Base-by-base conservation (phyloP, 768 basidiomycete genomes). In the Calocera viscosa region DNA sequence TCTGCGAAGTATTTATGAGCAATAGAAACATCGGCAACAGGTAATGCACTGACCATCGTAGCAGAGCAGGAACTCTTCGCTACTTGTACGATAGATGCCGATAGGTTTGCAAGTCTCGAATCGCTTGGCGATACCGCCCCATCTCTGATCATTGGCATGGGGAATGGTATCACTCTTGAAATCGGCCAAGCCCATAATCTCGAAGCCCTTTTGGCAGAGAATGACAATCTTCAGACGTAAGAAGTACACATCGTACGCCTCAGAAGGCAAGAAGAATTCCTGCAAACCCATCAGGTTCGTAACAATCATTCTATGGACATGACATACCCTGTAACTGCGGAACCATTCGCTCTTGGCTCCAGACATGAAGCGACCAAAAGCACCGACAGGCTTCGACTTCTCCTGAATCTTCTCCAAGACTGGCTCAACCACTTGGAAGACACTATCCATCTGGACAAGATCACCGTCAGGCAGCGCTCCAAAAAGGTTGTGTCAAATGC, bases 351-450 rank as follows among this genome's bases (percentile, higher is more conserved):
- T 85, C 35, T 87, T 83, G 17, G 87, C 84, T 10, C 92, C 83
- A 74, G 92, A 84, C 19, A 89, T 87, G 28, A 90, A 82, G 68
- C 85, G 84, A 10, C 88, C 82, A 66, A 91, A 80, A 5, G 87
- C 86, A 43, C 83, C 83, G 1, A 88, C 86, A 0, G 84, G 84
- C 72, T 85, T 87, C 33, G 83, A 80, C 72, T 85, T 82, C 75
- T 90, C 90, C 65, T 87, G 89, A 71, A 89, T 92, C 76, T 90
- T 91, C 70, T 88, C 91, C 2, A 86, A 82, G n/a, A 98, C 91
- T 1, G 95, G 95, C 71, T 99, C 95, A n/a, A 99, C 82, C 5
- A 95, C 93, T 65, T 91, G 90, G 83, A 99, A 97, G 64, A 96
- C 89, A 67, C 91, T 94, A 72, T 95, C 91, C 70, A 90, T 80